Percentiles rank a stretch among this genome's conserved stretches.
phyloP scores from a whole-genome alignment of 1,139 yeast species.

The Pichia sp. region DNA sequence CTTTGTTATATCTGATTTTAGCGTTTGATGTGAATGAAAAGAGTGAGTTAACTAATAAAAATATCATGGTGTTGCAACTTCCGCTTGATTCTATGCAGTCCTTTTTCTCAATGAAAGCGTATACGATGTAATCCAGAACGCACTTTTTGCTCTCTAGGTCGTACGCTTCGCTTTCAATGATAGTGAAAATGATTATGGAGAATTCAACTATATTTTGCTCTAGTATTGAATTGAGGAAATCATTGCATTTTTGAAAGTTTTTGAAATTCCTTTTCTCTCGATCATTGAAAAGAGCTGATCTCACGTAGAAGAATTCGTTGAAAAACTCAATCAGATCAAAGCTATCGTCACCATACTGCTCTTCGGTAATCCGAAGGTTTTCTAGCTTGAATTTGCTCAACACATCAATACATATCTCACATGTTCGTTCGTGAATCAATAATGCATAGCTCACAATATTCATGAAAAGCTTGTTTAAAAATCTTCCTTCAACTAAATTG shows the following conservation, averaged over 20 bases:
- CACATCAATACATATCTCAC: constrained; percentile 12
- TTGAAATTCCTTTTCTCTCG: constrained; percentile 10
- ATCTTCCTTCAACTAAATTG: constrained; percentile 2
- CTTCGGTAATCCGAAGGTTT: background rate
- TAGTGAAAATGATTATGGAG: constrained; percentile 16
- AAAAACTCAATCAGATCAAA: constrained; percentile 10
- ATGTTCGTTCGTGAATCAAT: constrained; percentile 4
- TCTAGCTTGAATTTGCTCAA: constrained; percentile 7
- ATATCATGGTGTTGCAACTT: constrained; percentile 11
- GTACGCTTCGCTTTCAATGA: constrained; percentile 14
- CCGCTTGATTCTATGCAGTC: background rate
- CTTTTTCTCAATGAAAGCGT: constrained; percentile 21
- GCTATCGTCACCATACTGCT: constrained; percentile 1
- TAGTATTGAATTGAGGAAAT: constrained; percentile 16
- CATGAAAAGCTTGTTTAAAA: background rate
- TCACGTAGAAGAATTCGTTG: constrained; percentile 8
- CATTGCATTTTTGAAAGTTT: constrained; percentile 16
- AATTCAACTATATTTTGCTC: constrained; percentile 13
- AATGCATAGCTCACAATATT: constrained; percentile 7
- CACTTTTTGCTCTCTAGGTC: constrained; percentile 1
- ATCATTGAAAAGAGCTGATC: constrained; percentile 9
- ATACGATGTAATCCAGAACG: constrained; percentile 25
- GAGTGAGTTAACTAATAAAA: constrained; percentile 19
- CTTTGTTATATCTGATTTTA: background rate
- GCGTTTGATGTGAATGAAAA: background rate